Base-by-base conservation (phyloP, 768 basidiomycete species). In the Podaxis sp. region DNA sequence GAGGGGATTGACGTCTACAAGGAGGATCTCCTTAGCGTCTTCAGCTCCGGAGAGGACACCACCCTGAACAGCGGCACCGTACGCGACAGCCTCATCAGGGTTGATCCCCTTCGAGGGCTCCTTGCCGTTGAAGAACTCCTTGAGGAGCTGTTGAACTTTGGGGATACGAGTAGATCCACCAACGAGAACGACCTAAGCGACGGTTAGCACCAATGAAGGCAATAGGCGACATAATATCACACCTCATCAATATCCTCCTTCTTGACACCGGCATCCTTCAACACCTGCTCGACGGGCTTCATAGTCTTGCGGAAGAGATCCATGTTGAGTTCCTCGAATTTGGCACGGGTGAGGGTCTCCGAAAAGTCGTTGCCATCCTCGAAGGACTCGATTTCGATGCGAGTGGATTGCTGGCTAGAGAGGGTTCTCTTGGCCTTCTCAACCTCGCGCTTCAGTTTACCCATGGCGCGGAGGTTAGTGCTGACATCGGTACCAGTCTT, bases 101-200 rank as follows among this genome's bases (percentile, higher is more conserved):
- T 99, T 98, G 82, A 98, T 99, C 67, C 93, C 91, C 84, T 95
- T 96, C 66, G 96, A 96, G 58, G 95, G 95, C 75, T 98, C 96
- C 82, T 93, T 97, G 74, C 94, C 91, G 68, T 86, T 89, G 77
- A 99, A 99, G 84, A 87, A 98, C 75, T 99, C 96, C 78, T 95
- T 95, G 74, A 99, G 88, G 75, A 99, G 93, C 71, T 97, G 93
- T 73, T 98, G 96, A 67, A 99, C 95, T 83, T 97, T 97, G 77
- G 96, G 96, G 71, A 99, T 99, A 88, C 96, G 96, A 69, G 96
- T 99, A 30, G 96, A 99, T 77, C 95, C 95, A 76, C 95, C 95
- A 64, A 96, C 95, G 58, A 96, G 93, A 55, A 95, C 91, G 66
- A 93, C 82, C 90, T 88, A 54, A 20, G 4, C 30, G 2, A 38